Evolutionary conservation across 139 green algal species (phyloP).

Genomic region (Asterochloris erici): DNA sequence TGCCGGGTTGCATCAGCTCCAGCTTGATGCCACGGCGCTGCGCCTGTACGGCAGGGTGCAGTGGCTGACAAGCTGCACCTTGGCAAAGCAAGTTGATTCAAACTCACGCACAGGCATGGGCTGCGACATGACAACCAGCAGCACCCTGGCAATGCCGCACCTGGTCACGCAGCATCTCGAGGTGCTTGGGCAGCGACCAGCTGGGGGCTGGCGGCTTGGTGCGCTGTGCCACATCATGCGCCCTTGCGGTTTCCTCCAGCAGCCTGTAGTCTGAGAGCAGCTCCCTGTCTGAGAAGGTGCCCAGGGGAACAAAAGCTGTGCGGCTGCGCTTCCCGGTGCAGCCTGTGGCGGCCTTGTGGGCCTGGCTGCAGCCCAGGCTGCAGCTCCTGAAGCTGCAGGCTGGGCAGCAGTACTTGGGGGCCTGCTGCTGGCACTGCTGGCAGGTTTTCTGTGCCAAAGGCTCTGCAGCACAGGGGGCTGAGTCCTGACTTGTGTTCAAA

Average conservation of each 20-base stretch:
- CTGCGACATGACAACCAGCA: background rate
- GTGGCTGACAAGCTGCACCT: background rate
- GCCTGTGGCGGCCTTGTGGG: conserved; percentile 55
- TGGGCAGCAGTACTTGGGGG: conserved; percentile 62
- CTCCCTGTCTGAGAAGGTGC: conserved; percentile 33
- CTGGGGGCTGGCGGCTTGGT: conserved; percentile 31
- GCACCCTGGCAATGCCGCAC: background rate
- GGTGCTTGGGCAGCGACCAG: conserved; percentile 44
- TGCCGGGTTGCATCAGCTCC: conserved; percentile 43
- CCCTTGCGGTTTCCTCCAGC: conserved; percentile 49
- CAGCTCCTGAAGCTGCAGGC: conserved; percentile 57
- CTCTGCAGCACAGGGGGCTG: no score
- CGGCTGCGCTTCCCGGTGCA: conserved; percentile 67
- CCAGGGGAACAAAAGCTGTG: conserved; percentile 46
- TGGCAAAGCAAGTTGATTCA: background rate
- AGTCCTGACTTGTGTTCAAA: no score
- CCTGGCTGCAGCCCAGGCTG: conserved; percentile 54
- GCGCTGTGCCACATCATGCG: conserved; percentile 45
- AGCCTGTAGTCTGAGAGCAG: conserved; percentile 62
- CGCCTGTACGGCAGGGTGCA: background rate
- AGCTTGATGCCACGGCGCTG: conserved; percentile 27
- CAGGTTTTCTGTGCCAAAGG: background rate
- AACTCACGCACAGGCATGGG: background rate
- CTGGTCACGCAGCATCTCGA: conserved; percentile 44
- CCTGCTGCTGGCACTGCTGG: conserved; percentile 28